Evolutionary conservation across 768 basidiomycete genomes (phyloP), one percentile per base, ranked within the genome.

Genomic region (Tricholoma matsutake): DNA sequence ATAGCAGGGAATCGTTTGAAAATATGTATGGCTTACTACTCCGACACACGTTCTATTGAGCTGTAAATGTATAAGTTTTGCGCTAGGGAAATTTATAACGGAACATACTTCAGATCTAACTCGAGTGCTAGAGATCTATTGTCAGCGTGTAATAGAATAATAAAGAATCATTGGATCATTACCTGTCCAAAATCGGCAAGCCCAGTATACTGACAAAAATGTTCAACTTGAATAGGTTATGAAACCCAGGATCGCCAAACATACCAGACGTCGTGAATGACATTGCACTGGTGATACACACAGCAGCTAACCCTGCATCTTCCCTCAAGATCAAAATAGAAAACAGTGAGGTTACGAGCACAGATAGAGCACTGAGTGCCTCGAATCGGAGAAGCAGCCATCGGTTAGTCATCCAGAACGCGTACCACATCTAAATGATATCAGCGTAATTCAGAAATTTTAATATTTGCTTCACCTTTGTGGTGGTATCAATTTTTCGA

Each of bases 361-460:
- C 88, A 1, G 87, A 83, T 55, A 87, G 58, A 28, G 84, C 89
- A 32, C 92, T 91, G 6, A 96, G 81, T 0, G 78, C 64, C 71
- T 97, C 94, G 69, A 94, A 96, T 62, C 90, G 86, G 57, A 96
- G 72, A 32, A 95, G 74, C 2, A 96, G 79, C 91, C 90, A 94
- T 54, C 93, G 78, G 65, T 92, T 94, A 8, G 86, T 87, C 92
- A 94, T 93, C 93, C 93, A 94, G 73, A 89, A 90, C 11, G 77
- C 82, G 68, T 92, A 91, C 88, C 87, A 91, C 88, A 91, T 89
- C 87, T 86, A 62, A n/a, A n/a, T n/a, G n/a, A n/a, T n/a, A n/a
- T n/a, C n/a, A n/a, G n/a, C n/a, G n/a, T n/a, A n/a, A n/a, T n/a
- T n/a, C n/a, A n/a, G n/a, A n/a, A n/a, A n/a, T n/a, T n/a, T n/a